Percentiles rank a stretch among this genome's conserved stretches.
Evolutionary conservation across 495 filamentous ascomycete species (phyloP).

Genomic region (Halenospora varia): DNA sequence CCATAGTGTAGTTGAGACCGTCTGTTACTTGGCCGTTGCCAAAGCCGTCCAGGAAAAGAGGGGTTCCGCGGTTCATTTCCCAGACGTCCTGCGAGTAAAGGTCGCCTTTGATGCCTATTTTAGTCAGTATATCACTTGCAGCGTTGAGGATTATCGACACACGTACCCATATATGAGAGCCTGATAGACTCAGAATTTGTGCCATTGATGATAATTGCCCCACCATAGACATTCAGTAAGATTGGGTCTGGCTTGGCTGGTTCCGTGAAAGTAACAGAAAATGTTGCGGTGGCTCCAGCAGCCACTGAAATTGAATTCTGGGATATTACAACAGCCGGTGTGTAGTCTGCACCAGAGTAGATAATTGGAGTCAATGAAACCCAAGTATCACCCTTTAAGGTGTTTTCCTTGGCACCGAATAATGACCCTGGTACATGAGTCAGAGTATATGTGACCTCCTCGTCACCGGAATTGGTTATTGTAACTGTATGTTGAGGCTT

Average conservation of each 20-base stretch:
- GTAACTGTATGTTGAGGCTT: conserved; percentile 31
- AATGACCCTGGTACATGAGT: not conserved
- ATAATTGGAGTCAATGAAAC: not conserved
- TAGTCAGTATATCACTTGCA: no score
- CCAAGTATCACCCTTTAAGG: not conserved
- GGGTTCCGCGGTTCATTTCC: not conserved
- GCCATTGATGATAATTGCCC: conserved; percentile 32
- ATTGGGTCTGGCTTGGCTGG: conserved; percentile 6
- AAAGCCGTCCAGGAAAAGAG: not conserved
- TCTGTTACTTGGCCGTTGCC: not conserved
- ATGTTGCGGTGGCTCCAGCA: not conserved
- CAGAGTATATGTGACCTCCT: conserved; percentile 34
- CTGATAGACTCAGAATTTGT: conserved; percentile 27
- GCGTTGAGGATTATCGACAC: no score
- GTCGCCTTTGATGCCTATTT: not conserved
- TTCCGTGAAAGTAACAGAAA: conserved; percentile 9
- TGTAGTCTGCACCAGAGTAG: not conserved
- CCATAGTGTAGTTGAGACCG: not conserved
- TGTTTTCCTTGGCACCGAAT: not conserved
- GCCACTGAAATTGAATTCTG: not conserved
- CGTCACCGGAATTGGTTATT: conserved; percentile 37
- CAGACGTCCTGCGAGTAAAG: not conserved
- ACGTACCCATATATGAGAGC: conserved; percentile 28
- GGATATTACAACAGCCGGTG: not conserved
- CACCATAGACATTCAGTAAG: conserved; percentile 32